phyloP scores from a whole-genome alignment of 1,139 yeast species.

The Torulaspora globosa region DNA sequence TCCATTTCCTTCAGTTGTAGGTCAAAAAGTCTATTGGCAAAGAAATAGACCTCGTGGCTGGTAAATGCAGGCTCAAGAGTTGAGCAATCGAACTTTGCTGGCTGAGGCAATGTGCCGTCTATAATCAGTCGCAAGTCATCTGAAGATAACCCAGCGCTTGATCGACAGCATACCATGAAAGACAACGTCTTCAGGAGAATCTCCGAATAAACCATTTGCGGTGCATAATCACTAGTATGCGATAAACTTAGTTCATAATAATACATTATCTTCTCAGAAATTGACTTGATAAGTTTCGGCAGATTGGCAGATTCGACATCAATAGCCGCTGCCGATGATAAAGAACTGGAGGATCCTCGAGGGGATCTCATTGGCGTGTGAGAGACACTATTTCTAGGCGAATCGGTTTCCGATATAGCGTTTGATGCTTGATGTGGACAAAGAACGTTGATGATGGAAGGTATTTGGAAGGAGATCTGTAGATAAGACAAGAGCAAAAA shows the following conservation, averaged over 20 bases:
- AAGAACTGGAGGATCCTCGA: constrained; percentile 40
- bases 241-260: constrained; percentile 58
- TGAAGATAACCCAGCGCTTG: constrained; percentile 49
- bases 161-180: constrained; percentile 53
- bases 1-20: constrained; percentile 44
- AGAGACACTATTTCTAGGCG: constrained; percentile 28
- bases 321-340: constrained; percentile 16
- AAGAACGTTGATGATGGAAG: constrained; percentile 41
- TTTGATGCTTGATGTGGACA: constrained; percentile 34
- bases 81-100: constrained; percentile 9
- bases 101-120: constrained; percentile 21
- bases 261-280: constrained; percentile 49
- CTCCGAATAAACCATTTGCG: constrained; percentile 77
- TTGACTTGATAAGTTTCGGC: constrained; percentile 51
- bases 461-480: constrained; percentile 58
- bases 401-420: constrained; percentile 11
- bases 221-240: constrained; percentile 71
- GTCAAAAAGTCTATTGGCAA: constrained; percentile 46
- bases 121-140: constrained; percentile 38
- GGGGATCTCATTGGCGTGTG: constrained; percentile 40
- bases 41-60: constrained; percentile 46
- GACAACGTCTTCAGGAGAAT: constrained; percentile 60
- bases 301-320: constrained; percentile 30
- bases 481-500: constrained; percentile 57
- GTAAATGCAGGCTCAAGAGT: constrained; percentile 32